A percentile compares a stretch with the other conserved stretches of the same genome.
phyloP scores from a whole-genome alignment of 768 basidiomycete genomes.

The Termitomyces sp. region DNA sequence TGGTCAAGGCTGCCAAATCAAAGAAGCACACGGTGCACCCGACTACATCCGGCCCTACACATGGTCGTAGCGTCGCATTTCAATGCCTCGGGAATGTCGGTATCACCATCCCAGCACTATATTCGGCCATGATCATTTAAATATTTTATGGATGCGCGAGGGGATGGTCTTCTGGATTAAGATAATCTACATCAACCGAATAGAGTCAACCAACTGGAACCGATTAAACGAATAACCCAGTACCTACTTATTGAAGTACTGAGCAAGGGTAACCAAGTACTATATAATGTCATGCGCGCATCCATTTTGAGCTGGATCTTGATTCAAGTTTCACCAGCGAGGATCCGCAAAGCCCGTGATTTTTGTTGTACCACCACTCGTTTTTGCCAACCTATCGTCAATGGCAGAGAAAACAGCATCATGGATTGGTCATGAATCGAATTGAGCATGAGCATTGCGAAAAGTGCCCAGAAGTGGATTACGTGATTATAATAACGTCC shows the following conservation, averaged over 20 bases:
- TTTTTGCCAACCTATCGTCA: background rate
- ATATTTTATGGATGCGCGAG: background rate
- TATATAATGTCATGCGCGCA: too few species aligned
- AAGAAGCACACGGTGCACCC: constrained; percentile 10
- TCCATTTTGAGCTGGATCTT: too few species aligned
- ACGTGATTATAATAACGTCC: too few species aligned
- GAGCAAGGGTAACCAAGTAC: background rate
- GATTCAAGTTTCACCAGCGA: too few species aligned
- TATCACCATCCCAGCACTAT: constrained; percentile 1
- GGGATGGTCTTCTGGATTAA: too few species aligned
- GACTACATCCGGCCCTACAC: constrained; percentile 4
- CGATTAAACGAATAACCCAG: background rate
- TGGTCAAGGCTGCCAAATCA: constrained; percentile 7
- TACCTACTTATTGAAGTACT: too few species aligned
- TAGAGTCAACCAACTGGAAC: background rate
- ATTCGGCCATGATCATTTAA: background rate
- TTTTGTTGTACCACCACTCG: background rate
- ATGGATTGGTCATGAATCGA: too few species aligned
- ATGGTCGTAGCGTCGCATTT: background rate
- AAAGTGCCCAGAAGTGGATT: too few species aligned
- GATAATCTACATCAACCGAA: too few species aligned
- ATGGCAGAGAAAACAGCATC: background rate
- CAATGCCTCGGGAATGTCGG: constrained; percentile 14
- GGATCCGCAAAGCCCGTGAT: too few species aligned
- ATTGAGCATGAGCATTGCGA: too few species aligned